These are phyloP conservation scores for Chaetomium tenue DNA, from an alignment of 495 filamentous ascomycete genomes.

Conservation along the genomic window DNA sequence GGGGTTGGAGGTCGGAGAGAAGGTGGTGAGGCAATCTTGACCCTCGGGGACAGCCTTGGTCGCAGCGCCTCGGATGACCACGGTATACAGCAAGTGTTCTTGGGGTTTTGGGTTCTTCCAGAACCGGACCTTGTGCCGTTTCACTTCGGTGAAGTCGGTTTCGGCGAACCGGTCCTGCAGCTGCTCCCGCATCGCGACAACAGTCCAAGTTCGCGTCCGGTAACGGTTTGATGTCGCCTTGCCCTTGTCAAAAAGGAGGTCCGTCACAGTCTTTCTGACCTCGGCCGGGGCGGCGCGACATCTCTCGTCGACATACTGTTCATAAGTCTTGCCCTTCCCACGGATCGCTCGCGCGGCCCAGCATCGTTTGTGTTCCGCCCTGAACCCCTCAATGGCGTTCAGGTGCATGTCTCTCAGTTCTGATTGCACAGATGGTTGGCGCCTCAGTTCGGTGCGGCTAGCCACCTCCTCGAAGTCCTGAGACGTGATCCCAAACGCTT, in stretches of 20 bases:
- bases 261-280: constrained; percentile 17
- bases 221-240: constrained; percentile 22
- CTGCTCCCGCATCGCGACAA: constrained; percentile 26
- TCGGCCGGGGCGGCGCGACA: constrained; percentile 22
- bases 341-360: constrained; percentile 25
- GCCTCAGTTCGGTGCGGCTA: neutral
- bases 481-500: constrained; percentile 12
- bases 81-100: constrained; percentile 17
- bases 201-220: constrained; percentile 29
- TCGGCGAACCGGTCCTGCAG: constrained; percentile 22
- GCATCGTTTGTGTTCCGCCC: constrained; percentile 22
- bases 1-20: constrained; percentile 20
- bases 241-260: constrained; percentile 22
- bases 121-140: constrained; percentile 25
- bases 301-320: constrained; percentile 29
- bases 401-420: constrained; percentile 27
- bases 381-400: constrained; percentile 21
- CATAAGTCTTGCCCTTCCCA: constrained; percentile 28
- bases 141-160: constrained; percentile 22
- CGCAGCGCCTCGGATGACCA: constrained; percentile 30
- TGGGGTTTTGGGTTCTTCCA: constrained; percentile 28
- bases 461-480: neutral
- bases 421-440: constrained; percentile 20
- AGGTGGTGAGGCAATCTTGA: constrained; percentile 11
- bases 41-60: constrained; percentile 17